Percentiles rank a stretch among this genome's conserved stretches.
phyloP scores from a whole-genome alignment of 371 early-diverging fungal species.

The Syncephalastrum racemosum region DNA sequence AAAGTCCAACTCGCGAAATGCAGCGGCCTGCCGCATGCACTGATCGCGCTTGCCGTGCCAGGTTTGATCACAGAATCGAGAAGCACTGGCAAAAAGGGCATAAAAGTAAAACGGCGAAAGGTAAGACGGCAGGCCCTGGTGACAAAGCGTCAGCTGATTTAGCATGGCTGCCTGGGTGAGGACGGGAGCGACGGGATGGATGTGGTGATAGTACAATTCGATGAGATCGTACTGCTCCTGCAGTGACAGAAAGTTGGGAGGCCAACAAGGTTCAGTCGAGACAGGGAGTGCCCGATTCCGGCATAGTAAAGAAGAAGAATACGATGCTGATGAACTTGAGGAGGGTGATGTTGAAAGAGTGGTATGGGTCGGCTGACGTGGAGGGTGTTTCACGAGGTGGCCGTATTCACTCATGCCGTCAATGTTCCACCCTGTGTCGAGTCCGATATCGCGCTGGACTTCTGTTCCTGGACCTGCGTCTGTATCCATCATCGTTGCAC shows the following conservation, averaged over 20 bases:
- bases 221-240: constrained; percentile 39
- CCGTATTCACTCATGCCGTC: constrained; percentile 10
- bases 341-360: constrained; percentile 9
- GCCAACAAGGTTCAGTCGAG: constrained; percentile 1
- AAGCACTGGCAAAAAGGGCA: constrained; percentile 41
- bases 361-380: constrained; percentile 7
- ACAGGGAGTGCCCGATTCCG: constrained; percentile 1
- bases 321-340: not conserved
- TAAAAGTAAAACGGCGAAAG: constrained; percentile 43
- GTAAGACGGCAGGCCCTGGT: constrained; percentile 12
- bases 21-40: constrained; percentile 21
- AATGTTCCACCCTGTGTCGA: constrained; percentile 8
- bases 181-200: constrained; percentile 57
- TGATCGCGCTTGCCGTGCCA: constrained; percentile 8
- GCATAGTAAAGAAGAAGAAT: too few relatives aligned
- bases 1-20: constrained; percentile 21
- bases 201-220: constrained; percentile 50
- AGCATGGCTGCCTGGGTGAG: constrained; percentile 37
- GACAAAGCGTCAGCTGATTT: constrained; percentile 16
- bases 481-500: not conserved
- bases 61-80: constrained; percentile 28
- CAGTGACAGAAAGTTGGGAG: constrained; percentile 7
- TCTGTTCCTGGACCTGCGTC: too few relatives aligned
- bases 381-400: constrained; percentile 12
- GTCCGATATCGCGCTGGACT: too few relatives aligned